A percentile compares a stretch with the other conserved stretches of the same genome.
Conservation (phyloP, 768 basidiomycete species). For the Mycena leptocephala region DNA sequence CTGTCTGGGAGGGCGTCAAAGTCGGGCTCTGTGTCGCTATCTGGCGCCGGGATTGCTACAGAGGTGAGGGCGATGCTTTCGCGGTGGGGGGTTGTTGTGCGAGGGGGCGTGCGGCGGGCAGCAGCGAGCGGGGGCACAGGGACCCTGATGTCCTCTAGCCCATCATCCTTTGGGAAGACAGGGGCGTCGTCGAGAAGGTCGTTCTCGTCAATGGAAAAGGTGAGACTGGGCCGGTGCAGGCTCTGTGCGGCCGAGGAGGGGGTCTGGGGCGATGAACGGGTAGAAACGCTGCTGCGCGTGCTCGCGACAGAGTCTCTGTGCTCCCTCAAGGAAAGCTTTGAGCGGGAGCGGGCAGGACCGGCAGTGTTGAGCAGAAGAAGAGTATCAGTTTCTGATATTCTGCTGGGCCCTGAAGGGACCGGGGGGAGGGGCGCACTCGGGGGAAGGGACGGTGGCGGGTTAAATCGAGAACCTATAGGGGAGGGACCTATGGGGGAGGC, state of each 20-base stretch:
- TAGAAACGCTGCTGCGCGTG: constrained; percentile 30
- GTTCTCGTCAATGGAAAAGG: constrained; percentile 47
- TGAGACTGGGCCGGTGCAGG: constrained; percentile 41
- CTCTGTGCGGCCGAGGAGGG: constrained; percentile 38
- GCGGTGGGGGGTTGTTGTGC: constrained; percentile 7
- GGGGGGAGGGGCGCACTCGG: constrained; percentile 76
- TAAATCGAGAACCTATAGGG: too few species aligned
- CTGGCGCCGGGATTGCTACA: constrained; percentile 25
- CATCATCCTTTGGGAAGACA: too few species aligned
- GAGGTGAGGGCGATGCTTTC: constrained; percentile 35
- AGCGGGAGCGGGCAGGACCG: constrained; percentile 41
- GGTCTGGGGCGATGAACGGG: constrained; percentile 38
- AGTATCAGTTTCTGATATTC: constrained; percentile 67
- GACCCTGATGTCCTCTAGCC: constrained; percentile 9
- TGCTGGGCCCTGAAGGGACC: constrained; percentile 75
- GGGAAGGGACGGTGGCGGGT: constrained; percentile 74
- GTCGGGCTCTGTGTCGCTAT: constrained; percentile 34
- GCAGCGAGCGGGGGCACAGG: constrained; percentile 17
- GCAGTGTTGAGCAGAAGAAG: constrained; percentile 53
- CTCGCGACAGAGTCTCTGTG: constrained; percentile 39
- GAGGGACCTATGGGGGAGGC: too few species aligned
- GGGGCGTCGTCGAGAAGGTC: constrained; percentile 28
- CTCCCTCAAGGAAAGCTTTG: constrained; percentile 41
- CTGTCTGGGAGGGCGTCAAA: constrained; percentile 29
- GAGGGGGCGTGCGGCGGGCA: constrained; percentile 3